Base-by-base conservation (phyloP, 306 rosid species). In the Cyclanthera cordifolia region DNA sequence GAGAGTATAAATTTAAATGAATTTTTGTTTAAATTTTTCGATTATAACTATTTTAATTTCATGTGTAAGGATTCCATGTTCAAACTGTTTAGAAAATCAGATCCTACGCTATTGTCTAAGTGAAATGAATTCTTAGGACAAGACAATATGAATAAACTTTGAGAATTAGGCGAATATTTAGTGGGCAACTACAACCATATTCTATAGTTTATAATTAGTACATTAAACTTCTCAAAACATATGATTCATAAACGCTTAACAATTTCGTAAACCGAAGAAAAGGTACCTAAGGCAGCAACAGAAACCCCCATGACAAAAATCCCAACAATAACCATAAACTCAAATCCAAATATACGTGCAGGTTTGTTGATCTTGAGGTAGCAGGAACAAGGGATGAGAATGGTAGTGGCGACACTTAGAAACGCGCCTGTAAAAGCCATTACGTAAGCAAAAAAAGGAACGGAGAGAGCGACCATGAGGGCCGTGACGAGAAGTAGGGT, bases 361-460 rank as follows among this genome's bases (percentile, higher is more conserved):
- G 69, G 45, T 73, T 70, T 72, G 72, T 82, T 72, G 4, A 90
- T 84, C 87, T 90, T 87, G 4, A 90, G 82, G 80, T 90, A 85
- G 75, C 84, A 84, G 0, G 79, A 27, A 46, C 96, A 90, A 0
- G 96, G 96, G 8, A 90, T 57, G 37, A 90, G 16, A 53, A 80
- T 25, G 11, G 95, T 76, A 7, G 68, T 78, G 0, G 79, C 9
- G 37, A 82, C 82, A 27, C 86, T 25, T 41, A 82, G 49, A 60
- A 79, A 85, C 1, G 95, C 83, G 13, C 96, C 96, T 15, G 70
- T 78, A 43, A 90, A 85, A 0, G 85, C 87, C 95, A 90, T 87
- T 2, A 90, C 48, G 20, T 87, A 82, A 2, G 79, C 84, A 14
- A 90, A 87, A 61, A 87, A 82, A 0, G 96, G 95, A 41, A 90